These are phyloP conservation scores for Emmonsia crescens DNA, from an alignment of 2,329 filamentous ascomycete genomes.

Conservation along the genomic window DNA sequence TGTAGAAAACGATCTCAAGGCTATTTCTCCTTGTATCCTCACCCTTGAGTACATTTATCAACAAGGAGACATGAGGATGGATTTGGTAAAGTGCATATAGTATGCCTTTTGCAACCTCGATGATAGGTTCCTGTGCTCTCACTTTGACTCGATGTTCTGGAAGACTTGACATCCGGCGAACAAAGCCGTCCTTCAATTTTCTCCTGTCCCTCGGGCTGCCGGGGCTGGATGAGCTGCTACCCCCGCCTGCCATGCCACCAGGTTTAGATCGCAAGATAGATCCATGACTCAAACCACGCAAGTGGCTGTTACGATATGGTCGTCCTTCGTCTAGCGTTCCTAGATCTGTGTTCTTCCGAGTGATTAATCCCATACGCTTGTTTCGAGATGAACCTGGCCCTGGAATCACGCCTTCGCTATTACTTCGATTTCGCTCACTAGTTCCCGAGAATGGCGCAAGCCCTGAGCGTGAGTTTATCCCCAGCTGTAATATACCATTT, in stretches of 20 bases:
- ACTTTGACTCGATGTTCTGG: constrained; percentile 44
- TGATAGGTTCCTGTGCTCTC: constrained; percentile 38
- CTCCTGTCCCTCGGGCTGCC: constrained; percentile 34
- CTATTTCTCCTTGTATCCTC: constrained; percentile 39
- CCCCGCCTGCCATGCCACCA: constrained; percentile 21
- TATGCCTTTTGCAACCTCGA: constrained; percentile 47
- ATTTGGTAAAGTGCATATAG: constrained; percentile 45
- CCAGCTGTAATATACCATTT: constrained; percentile 23
- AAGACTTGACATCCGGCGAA: constrained; percentile 46
- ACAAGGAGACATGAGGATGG: constrained; percentile 36
- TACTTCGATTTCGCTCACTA: constrained; percentile 49
- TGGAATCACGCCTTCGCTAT: constrained; percentile 50
- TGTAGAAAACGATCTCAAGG: constrained; percentile 46
- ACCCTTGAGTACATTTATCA: constrained; percentile 38
- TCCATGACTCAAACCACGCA: constrained; percentile 48
- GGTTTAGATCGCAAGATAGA: constrained; percentile 38
- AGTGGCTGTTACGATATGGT: constrained; percentile 43
- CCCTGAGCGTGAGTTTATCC: constrained; percentile 54
- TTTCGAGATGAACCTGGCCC: constrained; percentile 36
- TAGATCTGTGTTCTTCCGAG: constrained; percentile 45
- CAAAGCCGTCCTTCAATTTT: constrained; percentile 32
- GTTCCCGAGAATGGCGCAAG: constrained; percentile 61
- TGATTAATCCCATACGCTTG: constrained; percentile 52
- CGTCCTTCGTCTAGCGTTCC: constrained; percentile 43
- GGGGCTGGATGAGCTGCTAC: constrained; percentile 34